These are phyloP conservation scores for Baorangia bicolor DNA, from an alignment of 768 basidiomycete species.

Conservation along the genomic window DNA sequence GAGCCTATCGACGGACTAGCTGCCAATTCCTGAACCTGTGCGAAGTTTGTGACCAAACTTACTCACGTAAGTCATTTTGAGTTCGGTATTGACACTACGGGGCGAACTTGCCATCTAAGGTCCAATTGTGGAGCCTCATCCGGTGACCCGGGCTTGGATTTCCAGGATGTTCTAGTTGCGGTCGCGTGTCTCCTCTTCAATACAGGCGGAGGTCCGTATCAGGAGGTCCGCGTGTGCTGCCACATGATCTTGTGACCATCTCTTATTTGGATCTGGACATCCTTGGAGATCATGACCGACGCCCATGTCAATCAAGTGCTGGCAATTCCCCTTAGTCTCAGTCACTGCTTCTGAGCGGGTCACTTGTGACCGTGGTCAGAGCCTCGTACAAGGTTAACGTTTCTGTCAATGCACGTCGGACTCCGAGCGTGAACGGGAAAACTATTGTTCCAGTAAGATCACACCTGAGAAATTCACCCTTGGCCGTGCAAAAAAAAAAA, in stretches of 20 bases:
- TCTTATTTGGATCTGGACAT: neutral
- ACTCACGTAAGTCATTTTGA: conserved; percentile 1
- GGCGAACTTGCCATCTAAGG: conserved; percentile 11
- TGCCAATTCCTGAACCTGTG: conserved; percentile 13
- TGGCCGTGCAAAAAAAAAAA: neutral
- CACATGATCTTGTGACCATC: conserved; percentile 20
- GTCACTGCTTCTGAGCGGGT: neutral
- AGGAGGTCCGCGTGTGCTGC: conserved; percentile 3
- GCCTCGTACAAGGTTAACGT: neutral
- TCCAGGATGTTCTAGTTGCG: conserved; percentile 1
- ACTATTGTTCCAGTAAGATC: neutral
- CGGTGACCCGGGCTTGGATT: neutral
- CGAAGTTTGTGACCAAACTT: neutral
- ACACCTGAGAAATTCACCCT: neutral
- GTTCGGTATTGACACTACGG: conserved; percentile 9
- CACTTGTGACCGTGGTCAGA: neutral
- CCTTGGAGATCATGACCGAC: neutral
- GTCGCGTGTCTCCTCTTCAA: neutral
- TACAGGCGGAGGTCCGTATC: neutral
- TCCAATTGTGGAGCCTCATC: neutral
- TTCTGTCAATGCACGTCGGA: neutral
- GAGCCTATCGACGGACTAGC: conserved; percentile 5
- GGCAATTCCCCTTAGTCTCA: neutral
- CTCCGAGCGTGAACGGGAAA: neutral
- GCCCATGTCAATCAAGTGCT: neutral